Evolutionary conservation across 495 filamentous ascomycete species (phyloP).

Genomic region (Neurospora sp.): DNA sequence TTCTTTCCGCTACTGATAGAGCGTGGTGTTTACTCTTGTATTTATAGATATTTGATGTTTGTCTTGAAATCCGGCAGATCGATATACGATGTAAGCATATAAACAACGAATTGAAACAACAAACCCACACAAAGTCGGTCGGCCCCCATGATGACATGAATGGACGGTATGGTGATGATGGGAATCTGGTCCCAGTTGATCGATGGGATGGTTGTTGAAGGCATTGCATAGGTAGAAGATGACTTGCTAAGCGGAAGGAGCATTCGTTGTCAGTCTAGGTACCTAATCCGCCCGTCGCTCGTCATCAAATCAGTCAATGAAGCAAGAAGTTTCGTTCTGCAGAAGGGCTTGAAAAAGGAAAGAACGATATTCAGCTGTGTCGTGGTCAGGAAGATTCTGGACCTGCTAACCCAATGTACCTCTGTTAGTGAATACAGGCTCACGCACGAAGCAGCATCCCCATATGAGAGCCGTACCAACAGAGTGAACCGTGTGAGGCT

Average conservation of each 20-base stretch:
- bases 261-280: no score
- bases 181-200: not conserved
- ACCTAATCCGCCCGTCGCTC: not conserved
- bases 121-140: not conserved
- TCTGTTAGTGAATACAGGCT: not conserved
- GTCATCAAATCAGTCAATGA: not conserved
- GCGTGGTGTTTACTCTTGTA: not conserved
- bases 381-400: not conserved
- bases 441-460: not conserved
- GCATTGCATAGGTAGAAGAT: not conserved
- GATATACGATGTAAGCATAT: not conserved
- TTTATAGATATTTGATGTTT: not conserved
- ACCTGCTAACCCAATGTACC: not conserved
- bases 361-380: not conserved
- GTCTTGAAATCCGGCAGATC: not conserved
- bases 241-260: not conserved
- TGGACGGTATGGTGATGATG: not conserved
- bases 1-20: not conserved
- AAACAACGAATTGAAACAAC: not conserved
- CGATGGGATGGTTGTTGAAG: not conserved
- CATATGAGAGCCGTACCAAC: not conserved
- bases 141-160: not conserved
- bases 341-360: not conserved
- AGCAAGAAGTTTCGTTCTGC: not conserved
- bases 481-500: not conserved